phyloP scores from a whole-genome alignment of 805 yeast genomes.

The Sugiyamaella chiloensis region DNA sequence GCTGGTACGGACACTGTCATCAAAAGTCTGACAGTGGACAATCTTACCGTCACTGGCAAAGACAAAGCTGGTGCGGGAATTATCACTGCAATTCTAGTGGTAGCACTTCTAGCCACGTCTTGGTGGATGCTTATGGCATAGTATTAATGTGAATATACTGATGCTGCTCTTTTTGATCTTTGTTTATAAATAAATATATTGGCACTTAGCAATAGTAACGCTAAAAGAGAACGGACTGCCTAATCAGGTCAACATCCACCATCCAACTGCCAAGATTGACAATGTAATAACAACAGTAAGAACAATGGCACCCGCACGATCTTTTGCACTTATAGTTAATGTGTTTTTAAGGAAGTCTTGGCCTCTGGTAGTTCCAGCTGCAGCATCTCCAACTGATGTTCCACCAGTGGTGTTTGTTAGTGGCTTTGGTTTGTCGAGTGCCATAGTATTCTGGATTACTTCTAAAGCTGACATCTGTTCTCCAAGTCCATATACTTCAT shows the following conservation, averaged over 20 bases:
- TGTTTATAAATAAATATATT: slow-evolving; percentile 3
- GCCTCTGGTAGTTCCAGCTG: slow-evolving; percentile 54
- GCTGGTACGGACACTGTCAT: slow-evolving; percentile 54
- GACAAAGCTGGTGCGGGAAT: slow-evolving; percentile 91
- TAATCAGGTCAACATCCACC: slow-evolving; percentile 33
- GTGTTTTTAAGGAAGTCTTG: slow-evolving; percentile 23
- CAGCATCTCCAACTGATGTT: slow-evolving; percentile 61
- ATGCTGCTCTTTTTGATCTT: background rate
- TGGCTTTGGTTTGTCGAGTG: slow-evolving; percentile 45
- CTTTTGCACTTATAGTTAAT: slow-evolving; percentile 21
- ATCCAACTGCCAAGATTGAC: slow-evolving; percentile 17
- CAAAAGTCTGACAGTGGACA: slow-evolving; percentile 23
- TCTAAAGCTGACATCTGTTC: slow-evolving; percentile 89
- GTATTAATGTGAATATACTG: background rate
- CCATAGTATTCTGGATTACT: slow-evolving; percentile 33
- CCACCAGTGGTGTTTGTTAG: slow-evolving; percentile 64
- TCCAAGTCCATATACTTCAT: slow-evolving; percentile 76
- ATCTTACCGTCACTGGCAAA: slow-evolving; percentile 46
- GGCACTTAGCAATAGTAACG: background rate
- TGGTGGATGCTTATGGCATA: slow-evolving; percentile 61
- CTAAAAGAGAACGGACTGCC: slow-evolving; percentile 34
- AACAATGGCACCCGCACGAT: slow-evolving; percentile 27
- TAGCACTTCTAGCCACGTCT: slow-evolving; percentile 58
- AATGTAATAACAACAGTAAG: slow-evolving; percentile 24
- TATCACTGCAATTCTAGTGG: slow-evolving; percentile 71